A percentile compares a stretch with the other conserved stretches of the same genome.
Conservation (phyloP, 2,329 filamentous ascomycete species). For the Leptoxyphium fumago region DNA sequence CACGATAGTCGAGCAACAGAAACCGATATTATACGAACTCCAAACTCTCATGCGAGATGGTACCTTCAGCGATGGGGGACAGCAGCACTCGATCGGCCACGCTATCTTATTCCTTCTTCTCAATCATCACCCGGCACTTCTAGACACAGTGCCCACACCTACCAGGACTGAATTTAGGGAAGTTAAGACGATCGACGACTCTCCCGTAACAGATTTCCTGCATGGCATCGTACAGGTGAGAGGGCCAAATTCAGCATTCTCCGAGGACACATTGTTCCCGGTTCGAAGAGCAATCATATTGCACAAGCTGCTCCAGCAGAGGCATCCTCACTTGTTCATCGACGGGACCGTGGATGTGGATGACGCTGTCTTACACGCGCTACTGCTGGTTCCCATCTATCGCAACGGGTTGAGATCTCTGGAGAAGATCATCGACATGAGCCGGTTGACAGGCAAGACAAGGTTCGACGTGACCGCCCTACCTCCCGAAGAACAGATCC, state of each 20-base stretch:
- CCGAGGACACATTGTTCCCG: constrained; percentile 16
- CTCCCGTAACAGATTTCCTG: constrained; percentile 16
- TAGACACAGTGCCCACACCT: constrained; percentile 2
- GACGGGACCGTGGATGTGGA: constrained; percentile 19
- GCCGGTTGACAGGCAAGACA: constrained; percentile 16
- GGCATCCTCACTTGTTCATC: constrained; percentile 17
- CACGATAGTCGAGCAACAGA: constrained; percentile 12
- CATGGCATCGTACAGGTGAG: constrained; percentile 18
- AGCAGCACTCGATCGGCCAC: constrained; percentile 13
- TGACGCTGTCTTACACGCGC: constrained; percentile 20
- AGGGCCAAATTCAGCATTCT: constrained; percentile 16
- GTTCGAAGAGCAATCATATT: constrained; percentile 20
- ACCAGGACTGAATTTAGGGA: constrained; percentile 3
- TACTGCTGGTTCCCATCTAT: constrained; percentile 19
- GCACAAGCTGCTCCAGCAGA: constrained; percentile 17
- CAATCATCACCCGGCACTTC: constrained; percentile 13
- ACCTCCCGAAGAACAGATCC: constrained; percentile 22
- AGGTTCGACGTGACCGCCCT: constrained; percentile 21
- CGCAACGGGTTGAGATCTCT: constrained; percentile 20
- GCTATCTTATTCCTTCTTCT: constrained; percentile 19
- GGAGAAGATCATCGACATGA: constrained; percentile 21
- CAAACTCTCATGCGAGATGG: constrained; percentile 18
- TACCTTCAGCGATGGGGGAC: constrained; percentile 15
- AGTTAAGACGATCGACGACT: constrained; percentile 10
- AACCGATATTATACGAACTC: constrained; percentile 15